Evolutionary conservation across 108 stramenopile species (phyloP).

Genomic region (Epithemia pelagica): DNA sequence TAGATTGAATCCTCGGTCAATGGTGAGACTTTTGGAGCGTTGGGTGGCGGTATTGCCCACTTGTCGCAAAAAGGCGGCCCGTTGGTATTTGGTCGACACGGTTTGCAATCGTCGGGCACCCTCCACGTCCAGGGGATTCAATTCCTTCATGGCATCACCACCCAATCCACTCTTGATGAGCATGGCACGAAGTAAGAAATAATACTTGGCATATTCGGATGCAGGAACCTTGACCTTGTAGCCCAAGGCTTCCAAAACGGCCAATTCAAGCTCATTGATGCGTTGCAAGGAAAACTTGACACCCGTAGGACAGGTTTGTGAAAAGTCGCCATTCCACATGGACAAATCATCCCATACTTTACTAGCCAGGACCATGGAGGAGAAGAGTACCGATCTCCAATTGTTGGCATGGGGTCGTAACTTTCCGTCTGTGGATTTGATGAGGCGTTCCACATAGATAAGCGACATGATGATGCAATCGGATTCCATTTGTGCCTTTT

Average conservation of each 20-base stretch:
- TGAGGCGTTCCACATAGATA: slow-evolving; percentile 92
- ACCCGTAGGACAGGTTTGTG: slow-evolving; percentile 51
- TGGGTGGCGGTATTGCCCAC: slow-evolving; percentile 11
- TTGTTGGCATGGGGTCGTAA: slow-evolving; percentile 65
- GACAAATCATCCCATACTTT: slow-evolving; percentile 97
- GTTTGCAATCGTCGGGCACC: slow-evolving; percentile 45
- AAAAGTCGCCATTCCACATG: slow-evolving; percentile 96
- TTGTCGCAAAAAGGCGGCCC: slow-evolving; percentile 14
- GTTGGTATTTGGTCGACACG: slow-evolving; percentile 18
- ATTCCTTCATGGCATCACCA: slow-evolving; percentile 42
- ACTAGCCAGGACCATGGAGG: slow-evolving; percentile 86
- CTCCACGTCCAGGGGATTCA: slow-evolving; percentile 65
- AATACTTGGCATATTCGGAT: slow-evolving; percentile 95
- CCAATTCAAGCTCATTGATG: slow-evolving; percentile 90
- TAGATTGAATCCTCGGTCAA: neutral
- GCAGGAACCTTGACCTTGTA: slow-evolving; percentile 89
- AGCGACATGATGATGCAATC: slow-evolving; percentile 95
- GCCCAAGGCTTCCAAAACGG: slow-evolving; percentile 51
- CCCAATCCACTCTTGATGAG: slow-evolving; percentile 64
- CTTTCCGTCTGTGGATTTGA: slow-evolving; percentile 78
- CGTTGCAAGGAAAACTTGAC: slow-evolving; percentile 78
- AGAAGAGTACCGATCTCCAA: slow-evolving; percentile 88
- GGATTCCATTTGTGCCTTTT: slow-evolving; percentile 80
- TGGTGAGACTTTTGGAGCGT: neutral
- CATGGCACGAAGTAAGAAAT: slow-evolving; percentile 88